These are phyloP conservation scores for Cyberlindnera americana DNA, from an alignment of 805 yeast species.

Conservation along the genomic window DNA sequence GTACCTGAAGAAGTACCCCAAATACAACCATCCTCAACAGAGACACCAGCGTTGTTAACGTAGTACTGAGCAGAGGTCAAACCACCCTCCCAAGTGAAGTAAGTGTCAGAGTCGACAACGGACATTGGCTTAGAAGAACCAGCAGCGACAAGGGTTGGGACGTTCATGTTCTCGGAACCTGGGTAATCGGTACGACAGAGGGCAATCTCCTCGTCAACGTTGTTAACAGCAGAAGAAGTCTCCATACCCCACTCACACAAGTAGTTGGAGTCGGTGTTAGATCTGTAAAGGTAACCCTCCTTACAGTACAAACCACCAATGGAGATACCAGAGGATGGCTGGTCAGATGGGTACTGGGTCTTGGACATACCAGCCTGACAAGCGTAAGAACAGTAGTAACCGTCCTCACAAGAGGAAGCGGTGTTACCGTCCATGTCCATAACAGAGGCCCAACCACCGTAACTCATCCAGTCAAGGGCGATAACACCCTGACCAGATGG, in stretches of 20 bases:
- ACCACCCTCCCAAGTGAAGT: conserved; percentile 80
- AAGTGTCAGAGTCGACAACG: conserved; percentile 72
- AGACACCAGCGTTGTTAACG: conserved; percentile 95
- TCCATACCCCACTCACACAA: conserved; percentile 87
- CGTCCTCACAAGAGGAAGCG: conserved; percentile 76
- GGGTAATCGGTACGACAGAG: conserved; percentile 99
- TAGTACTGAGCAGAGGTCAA: conserved; percentile 94
- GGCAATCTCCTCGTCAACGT: conserved; percentile 67
- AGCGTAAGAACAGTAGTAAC: conserved; percentile 94
- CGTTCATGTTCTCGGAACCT: conserved; percentile 97
- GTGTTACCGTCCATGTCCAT: conserved; percentile 53
- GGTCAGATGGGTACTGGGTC: conserved; percentile 93
- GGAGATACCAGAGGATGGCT: conserved; percentile 86
- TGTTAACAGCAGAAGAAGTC: conserved; percentile 64
- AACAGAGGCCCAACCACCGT: conserved; percentile 54
- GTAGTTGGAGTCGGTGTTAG: conserved; percentile 62
- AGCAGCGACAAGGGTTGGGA: conserved; percentile 78
- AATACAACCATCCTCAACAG: conserved; percentile 83
- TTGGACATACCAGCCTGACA: conserved; percentile 99
- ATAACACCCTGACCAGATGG: conserved; percentile 85
- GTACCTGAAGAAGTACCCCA: conserved; percentile 85
- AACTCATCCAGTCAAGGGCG: conserved; percentile 55
- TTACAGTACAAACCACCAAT: conserved; percentile 91
- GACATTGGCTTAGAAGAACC: conserved; percentile 66
- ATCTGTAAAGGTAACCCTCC: conserved; percentile 77